A percentile compares a stretch with the other conserved stretches of the same genome.
phyloP scores from a whole-genome alignment of 2,329 filamentous ascomycete species.

The Scedosporium minutisporum region DNA sequence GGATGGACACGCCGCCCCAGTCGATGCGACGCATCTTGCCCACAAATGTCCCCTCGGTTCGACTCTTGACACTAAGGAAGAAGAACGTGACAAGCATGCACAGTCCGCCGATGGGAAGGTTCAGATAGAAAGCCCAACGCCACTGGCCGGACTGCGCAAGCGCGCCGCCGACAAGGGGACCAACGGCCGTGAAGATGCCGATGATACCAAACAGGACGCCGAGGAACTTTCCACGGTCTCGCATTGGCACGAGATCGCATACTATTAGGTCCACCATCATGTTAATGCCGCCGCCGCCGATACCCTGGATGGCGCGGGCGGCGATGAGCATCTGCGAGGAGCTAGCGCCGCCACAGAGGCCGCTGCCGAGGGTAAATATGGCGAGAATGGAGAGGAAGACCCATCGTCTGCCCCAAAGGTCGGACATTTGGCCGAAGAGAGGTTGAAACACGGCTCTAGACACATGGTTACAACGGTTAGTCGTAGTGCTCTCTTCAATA shows the following conservation, averaged over 20 bases:
- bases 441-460: conserved; percentile 31
- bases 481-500: not conserved
- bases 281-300: conserved; percentile 25
- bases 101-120: conserved; percentile 23
- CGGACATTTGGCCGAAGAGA: conserved; percentile 37
- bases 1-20: conserved; percentile 21
- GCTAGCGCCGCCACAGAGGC: conserved; percentile 37
- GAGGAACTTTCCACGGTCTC: conserved; percentile 21
- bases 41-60: conserved; percentile 30
- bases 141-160: conserved; percentile 19
- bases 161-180: conserved; percentile 18
- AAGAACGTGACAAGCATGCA: conserved; percentile 17
- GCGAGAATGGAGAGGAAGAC: conserved; percentile 28
- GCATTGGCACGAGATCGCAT: conserved; percentile 22
- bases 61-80: conserved; percentile 12
- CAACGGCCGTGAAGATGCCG: conserved; percentile 24
- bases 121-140: conserved; percentile 28
- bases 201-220: conserved; percentile 29
- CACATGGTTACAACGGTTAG: not conserved
- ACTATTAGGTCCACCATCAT: conserved; percentile 17
- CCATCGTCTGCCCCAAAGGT: conserved; percentile 42
- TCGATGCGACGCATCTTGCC: conserved; percentile 21
- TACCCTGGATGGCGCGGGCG: conserved; percentile 34
- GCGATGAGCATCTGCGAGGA: conserved; percentile 37
- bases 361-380: conserved; percentile 42